Base-by-base conservation (phyloP, 164 flowering plant species). In the Akebia trifoliata region DNA sequence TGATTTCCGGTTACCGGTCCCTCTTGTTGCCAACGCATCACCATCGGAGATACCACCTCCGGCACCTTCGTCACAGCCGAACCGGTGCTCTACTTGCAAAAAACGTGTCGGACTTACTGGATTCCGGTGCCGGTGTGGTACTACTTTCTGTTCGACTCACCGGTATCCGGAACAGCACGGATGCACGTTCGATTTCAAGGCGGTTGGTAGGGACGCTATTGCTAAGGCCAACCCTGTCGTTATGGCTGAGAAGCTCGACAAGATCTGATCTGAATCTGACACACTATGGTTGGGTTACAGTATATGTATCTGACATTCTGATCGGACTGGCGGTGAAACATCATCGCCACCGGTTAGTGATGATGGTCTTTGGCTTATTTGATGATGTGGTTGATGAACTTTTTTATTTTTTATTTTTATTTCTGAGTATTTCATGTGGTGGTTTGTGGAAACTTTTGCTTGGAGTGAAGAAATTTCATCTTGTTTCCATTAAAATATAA, bases 141-240 rank as follows among this genome's bases (percentile, higher is more conserved):
- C 49, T 18, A 75, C 81, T 49, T 85, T 78, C 54, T 87, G 91
- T 50, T 72, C 79, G 76, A 20, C 56, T 42, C 95, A 85, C 59
- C 63, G 95, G 81, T 81, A 87, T 75, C 84, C 95, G 59, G 95
- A 87, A 69, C 67, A 65, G 67, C 95, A 87, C 55, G 81, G 48
- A 4, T 85, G 95, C 60, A 29, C 69, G 36, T 86, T 80, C 56
- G 93, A 88, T 58, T 82, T 70, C 76, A 88, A 82, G 73, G 58
- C 64, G 50, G 61, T 59, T 24, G 91, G 92, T 15, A 67, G 71
- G 42, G 89, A 81, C 60, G 80, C 76, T 44, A 83, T 86, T 31
- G 81, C 84, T 22, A 69, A 66, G 71, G 85, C 78, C 0, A 86
- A 86, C 50, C 93, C 93, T 0, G 26, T 86, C 44, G 82, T 86